Evolutionary conservation across 495 filamentous ascomycete species (phyloP).

Genomic region (Podospora australis): DNA sequence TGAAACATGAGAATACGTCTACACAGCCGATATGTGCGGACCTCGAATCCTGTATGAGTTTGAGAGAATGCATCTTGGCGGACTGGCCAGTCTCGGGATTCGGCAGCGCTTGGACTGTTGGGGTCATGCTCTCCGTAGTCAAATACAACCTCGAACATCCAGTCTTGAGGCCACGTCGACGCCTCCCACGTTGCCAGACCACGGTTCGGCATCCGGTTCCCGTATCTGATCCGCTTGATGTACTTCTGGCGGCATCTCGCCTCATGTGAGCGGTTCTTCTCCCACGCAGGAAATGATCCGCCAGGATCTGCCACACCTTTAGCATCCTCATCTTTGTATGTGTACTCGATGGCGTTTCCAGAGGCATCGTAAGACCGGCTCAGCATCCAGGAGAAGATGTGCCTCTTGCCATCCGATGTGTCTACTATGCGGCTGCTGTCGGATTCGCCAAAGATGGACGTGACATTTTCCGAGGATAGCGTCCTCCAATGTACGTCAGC

Average conservation of each 20-base stretch:
- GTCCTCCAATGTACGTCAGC: not conserved
- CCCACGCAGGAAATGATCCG: not conserved
- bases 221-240: not conserved
- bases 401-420: not conserved
- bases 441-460: not conserved
- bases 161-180: not conserved
- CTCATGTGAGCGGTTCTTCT: not conserved
- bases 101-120: not conserved
- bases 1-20: slow-evolving; percentile 32
- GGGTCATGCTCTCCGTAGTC: not conserved
- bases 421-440: not conserved
- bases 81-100: not conserved
- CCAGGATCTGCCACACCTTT: not conserved
- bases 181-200: not conserved
- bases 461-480: not conserved
- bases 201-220: not conserved
- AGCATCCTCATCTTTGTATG: not conserved
- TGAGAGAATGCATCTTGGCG: not conserved
- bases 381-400: not conserved
- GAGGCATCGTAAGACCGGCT: not conserved
- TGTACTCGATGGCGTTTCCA: not conserved
- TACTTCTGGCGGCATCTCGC: not conserved
- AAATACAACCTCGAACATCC: not conserved
- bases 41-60: slow-evolving; percentile 19
- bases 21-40: slow-evolving; percentile 30